Percentiles rank a stretch among this genome's conserved stretches.
Evolutionary conservation across 2,329 filamentous ascomycete species (phyloP).

Genomic region (Fusarium temperatum): DNA sequence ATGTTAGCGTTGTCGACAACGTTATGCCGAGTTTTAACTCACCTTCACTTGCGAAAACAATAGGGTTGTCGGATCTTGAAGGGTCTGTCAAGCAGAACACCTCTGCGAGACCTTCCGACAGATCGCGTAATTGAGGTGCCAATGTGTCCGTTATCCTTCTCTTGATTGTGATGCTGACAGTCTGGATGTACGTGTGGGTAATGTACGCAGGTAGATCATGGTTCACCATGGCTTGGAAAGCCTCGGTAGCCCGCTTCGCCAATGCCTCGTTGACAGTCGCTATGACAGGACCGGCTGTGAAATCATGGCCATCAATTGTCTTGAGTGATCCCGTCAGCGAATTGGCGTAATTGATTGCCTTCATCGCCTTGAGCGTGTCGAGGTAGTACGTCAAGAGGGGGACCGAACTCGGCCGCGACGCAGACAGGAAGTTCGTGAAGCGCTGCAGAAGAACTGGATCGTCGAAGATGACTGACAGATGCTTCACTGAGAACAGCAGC

Average conservation of each 20-base stretch:
- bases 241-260: constrained; percentile 69
- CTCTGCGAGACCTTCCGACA: constrained; percentile 79
- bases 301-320: constrained; percentile 63
- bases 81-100: constrained; percentile 82
- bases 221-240: constrained; percentile 70
- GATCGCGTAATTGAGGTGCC: constrained; percentile 69
- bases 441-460: constrained; percentile 69
- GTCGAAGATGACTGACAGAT: constrained; percentile 71
- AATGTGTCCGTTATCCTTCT: constrained; percentile 74
- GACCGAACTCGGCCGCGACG: constrained; percentile 68
- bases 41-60: constrained; percentile 81
- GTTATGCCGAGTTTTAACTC: constrained; percentile 3
- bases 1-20: background rate
- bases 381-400: constrained; percentile 76
- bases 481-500: constrained; percentile 71
- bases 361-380: constrained; percentile 74
- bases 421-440: constrained; percentile 74
- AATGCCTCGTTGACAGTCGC: constrained; percentile 67
- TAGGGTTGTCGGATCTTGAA: constrained; percentile 76
- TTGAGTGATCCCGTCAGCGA: constrained; percentile 70
- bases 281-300: constrained; percentile 60
- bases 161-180: constrained; percentile 75
- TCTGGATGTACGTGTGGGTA: constrained; percentile 72
- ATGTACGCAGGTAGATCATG: constrained; percentile 79
- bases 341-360: constrained; percentile 77